Conservation (phyloP, 345 rosid genomes). For the Isatis tinctoria region DNA sequence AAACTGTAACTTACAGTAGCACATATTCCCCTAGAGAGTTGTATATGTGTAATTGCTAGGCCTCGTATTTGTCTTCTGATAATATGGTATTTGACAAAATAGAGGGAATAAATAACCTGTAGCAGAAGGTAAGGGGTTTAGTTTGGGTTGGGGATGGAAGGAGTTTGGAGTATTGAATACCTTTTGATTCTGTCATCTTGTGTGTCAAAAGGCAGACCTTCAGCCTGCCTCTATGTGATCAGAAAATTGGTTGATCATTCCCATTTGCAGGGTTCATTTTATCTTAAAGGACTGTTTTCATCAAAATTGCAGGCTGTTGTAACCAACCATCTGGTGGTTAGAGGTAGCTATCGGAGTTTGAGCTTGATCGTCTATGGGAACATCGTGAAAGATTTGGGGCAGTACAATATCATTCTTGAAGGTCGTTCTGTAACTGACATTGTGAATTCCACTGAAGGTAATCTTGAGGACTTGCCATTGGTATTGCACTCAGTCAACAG, state of each 20-base stretch:
- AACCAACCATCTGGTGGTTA: constrained; percentile 89
- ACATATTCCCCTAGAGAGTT: constrained; percentile 1
- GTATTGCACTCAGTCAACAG: constrained; percentile 63
- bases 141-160: not conserved
- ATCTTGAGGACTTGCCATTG: constrained; percentile 89
- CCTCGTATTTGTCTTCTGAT: not conserved
- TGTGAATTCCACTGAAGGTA: constrained; percentile 83
- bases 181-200: not conserved
- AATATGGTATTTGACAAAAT: not conserved
- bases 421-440: constrained; percentile 84
- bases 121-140: constrained; percentile 12
- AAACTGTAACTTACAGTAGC: not conserved
- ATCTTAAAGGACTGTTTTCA: constrained; percentile 8
- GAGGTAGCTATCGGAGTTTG: constrained; percentile 95
- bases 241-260: not conserved
- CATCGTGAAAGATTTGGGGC: constrained; percentile 97
- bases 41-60: not conserved
- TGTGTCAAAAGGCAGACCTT: constrained; percentile 13
- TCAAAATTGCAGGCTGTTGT: constrained; percentile 80
- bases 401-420: constrained; percentile 88
- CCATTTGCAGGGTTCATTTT: not conserved
- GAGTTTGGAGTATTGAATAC: not conserved
- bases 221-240: not conserved
- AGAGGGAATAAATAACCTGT: constrained; percentile 3
- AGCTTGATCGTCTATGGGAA: constrained; percentile 92